phyloP scores from a whole-genome alignment of 441 rosid genomes.

The Aquilaria agallochum region DNA sequence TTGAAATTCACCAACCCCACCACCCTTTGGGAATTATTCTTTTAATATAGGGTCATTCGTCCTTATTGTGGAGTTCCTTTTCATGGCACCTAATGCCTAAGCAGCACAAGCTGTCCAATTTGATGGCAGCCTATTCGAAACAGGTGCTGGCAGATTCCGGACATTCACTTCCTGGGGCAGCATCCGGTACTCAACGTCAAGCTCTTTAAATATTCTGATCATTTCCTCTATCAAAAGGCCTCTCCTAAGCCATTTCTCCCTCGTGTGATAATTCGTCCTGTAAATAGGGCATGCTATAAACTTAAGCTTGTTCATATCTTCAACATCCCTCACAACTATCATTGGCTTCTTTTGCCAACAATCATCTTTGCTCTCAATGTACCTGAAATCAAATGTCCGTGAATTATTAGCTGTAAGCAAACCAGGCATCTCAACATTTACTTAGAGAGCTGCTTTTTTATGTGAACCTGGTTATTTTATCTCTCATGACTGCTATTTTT shows the following conservation, averaged over 20 bases:
- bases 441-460: background rate
- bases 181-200: constrained; percentile 49
- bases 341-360: constrained; percentile 38
- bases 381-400: constrained; percentile 21
- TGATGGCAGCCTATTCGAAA: constrained; percentile 24
- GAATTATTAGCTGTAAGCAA: background rate
- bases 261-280: constrained; percentile 47
- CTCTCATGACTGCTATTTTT: constrained; percentile 46
- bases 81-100: background rate
- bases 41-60: too few relatives aligned
- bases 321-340: constrained; percentile 42
- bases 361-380: constrained; percentile 41
- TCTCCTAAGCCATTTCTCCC: constrained; percentile 46
- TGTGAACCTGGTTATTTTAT: constrained; percentile 45
- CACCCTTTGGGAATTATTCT: too few relatives aligned
- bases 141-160: constrained; percentile 26
- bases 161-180: constrained; percentile 56
- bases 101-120: constrained; percentile 23
- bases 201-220: constrained; percentile 46
- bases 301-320: constrained; percentile 61
- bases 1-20: too few relatives aligned
- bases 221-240: constrained; percentile 40
- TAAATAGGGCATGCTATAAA: constrained; percentile 37
- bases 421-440: too few relatives aligned
- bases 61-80: too few relatives aligned